Base-by-base conservation (phyloP, 2,329 filamentous ascomycete species). In the Fusarium virguliforme region DNA sequence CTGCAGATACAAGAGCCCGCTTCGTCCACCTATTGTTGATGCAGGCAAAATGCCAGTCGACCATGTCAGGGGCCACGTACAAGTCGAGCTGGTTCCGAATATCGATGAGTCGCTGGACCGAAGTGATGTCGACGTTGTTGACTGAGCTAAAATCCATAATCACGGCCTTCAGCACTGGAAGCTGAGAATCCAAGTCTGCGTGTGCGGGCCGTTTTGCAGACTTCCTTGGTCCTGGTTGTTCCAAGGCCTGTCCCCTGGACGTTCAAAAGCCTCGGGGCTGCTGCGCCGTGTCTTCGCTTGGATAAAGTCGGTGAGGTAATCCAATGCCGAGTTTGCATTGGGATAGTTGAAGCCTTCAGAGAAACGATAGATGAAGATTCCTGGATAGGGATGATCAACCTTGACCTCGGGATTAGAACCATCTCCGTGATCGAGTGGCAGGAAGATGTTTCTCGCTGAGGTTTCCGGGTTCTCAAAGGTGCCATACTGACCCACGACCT, bases 41-140 rank as follows among this genome's bases (percentile, higher is more conserved):
- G 81, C 91, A 92, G n/a, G 95, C 94, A 70, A 98, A 91, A 81
- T 98, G 96, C 95, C 95, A 98, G 79, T 98, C 94, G 5, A 98
- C 95, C 3, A 87, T 85, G 22, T 94, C 90, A 0, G 95, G 95
- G 0, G 91, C 81, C 1, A 94, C 89, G 78, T 97, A 97, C 22
- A 90, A 87, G 79, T 98, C 95, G 28, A 98, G 90, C 79, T 98
- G 95, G 80, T 97, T 97, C 76, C 95, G 93, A 1, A 98, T 92
- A 76, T 98, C 96, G 76, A 98, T 97, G 40, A 98, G 86, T 74
- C 94, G 91, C 81, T 98, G 96, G 3, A 98, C 89, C 0, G 94
- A 97, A 0, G 96, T 98, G 65, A 97, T 90, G 77, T 98, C 96
- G 64, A 98, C 91, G 73, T 97, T 94, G 82, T 98, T 97, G 71